Evolutionary conservation across 371 early-diverging fungal species (phyloP).

Genomic region (Phascolomyces articulosus): DNA sequence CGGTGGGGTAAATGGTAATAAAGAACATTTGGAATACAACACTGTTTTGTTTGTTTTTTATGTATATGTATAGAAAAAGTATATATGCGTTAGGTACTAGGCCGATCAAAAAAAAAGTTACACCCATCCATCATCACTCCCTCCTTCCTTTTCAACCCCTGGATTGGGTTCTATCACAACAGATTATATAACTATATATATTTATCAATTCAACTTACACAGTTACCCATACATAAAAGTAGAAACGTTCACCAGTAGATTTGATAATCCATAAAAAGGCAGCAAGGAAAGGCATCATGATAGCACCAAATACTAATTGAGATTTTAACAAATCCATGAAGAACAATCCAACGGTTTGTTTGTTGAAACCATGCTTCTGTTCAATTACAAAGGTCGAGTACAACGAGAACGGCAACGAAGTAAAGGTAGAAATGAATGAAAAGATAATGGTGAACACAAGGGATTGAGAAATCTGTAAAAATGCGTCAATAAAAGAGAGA

Average conservation of each 20-base stretch:
- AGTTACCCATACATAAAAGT: slow-evolving; percentile 88
- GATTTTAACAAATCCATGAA: slow-evolving; percentile 84
- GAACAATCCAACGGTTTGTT: slow-evolving; percentile 85
- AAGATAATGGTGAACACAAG: slow-evolving; percentile 75
- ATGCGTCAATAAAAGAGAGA: too few relatives aligned
- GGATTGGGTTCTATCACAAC: too few relatives aligned
- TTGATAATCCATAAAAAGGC: slow-evolving; percentile 84
- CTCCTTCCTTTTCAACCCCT: neutral
- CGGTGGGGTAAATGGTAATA: slow-evolving; percentile 91
- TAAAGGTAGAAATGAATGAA: slow-evolving; percentile 62
- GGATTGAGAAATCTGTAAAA: slow-evolving; percentile 78
- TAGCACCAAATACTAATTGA: slow-evolving; percentile 63
- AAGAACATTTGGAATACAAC: slow-evolving; percentile 88
- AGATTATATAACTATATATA: too few relatives aligned
- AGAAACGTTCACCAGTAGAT: slow-evolving; percentile 85
- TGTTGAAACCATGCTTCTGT: slow-evolving; percentile 96
- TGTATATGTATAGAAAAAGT: too few relatives aligned
- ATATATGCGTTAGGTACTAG: too few relatives aligned
- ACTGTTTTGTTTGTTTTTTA: slow-evolving; percentile 36
- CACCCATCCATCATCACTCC: neutral
- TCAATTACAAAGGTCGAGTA: slow-evolving; percentile 96
- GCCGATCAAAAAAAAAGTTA: too few relatives aligned
- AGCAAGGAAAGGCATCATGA: slow-evolving; percentile 84
- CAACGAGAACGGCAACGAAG: slow-evolving; percentile 81
- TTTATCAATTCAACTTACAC: slow-evolving; percentile 64